Base-by-base conservation (phyloP, 23 red algal species). In the Gracilaria gracilis region DNA sequence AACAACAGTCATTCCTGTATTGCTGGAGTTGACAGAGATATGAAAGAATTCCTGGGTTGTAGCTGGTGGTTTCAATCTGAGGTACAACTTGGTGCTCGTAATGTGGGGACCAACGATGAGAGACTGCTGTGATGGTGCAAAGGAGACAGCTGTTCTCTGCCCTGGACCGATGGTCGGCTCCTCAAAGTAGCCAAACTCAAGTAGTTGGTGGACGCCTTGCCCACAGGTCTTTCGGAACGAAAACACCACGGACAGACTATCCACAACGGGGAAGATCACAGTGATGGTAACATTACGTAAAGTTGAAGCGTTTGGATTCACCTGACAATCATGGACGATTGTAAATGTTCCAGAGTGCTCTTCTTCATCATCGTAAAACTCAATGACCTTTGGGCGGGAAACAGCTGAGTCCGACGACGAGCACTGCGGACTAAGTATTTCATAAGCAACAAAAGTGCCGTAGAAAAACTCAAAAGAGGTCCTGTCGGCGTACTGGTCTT, bases 151-250 rank as follows among this genome's bases (percentile, higher is more conserved):
- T 44, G 67, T 24, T 23, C 46, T 19, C 31, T 85, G 79, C 47
- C 66, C 67, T 2, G 57, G 67, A 33, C 27, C 81, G 38, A 64
- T 76, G 38, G 23, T 33, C 31, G 81, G 54, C 12, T 76, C 80
- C 4, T 61, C 66, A 36, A 54, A 85, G 66, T 86, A 85, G 13
- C 90, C 90, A 57, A 85, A 86, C 27, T 93, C 81, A 15, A 93
- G 16, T 49, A 73, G 67, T 31, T 76, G 17, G 61, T 93, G 90
- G 19, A 19, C 48, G 14, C 90, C 90, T 19, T 65, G 54, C 1
- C 67, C 66, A 61, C 90, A 93, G 47, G 72, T 86, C 37, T 93
- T 93, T n/a, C 40, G 67, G 47, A 85, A 93, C 11, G 90, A 79
- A 66, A 93, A 86, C 65, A 77, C 57, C 6, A 81, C 53, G 4